These are phyloP conservation scores for Fusarium sp. DNA, from an alignment of 2,329 filamentous ascomycete species.

Conservation along the genomic window DNA sequence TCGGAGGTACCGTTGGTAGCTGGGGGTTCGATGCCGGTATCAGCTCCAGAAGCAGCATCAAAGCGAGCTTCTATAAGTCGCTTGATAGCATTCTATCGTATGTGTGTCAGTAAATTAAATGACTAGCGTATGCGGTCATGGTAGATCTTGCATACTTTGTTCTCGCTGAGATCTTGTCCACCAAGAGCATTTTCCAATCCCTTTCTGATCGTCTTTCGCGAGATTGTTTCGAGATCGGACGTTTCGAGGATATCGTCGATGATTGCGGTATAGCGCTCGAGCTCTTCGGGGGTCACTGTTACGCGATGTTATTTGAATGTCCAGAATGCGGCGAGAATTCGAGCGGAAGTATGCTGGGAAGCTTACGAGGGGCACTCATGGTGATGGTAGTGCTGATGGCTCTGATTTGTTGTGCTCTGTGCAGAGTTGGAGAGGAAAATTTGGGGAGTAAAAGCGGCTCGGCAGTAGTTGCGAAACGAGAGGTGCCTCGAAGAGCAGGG, in stretches of 20 bases:
- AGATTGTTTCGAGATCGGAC: conserved; percentile 71
- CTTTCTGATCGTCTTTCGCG: conserved; percentile 71
- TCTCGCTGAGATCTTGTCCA: conserved; percentile 67
- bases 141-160: conserved; percentile 61
- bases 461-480: conserved; percentile 23
- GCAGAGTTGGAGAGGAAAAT: conserved; percentile 22
- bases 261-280: conserved; percentile 65
- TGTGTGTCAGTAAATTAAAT: conserved; percentile 6
- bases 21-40: conserved; percentile 62
- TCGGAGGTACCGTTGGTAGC: conserved; percentile 51
- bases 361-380: conserved; percentile 47
- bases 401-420: conserved; percentile 3
- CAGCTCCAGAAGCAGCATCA: conserved; percentile 70
- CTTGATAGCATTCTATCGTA: conserved; percentile 71
- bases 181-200: conserved; percentile 66
- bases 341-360: conserved; percentile 14
- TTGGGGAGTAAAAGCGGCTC: conserved; percentile 14
- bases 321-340: conserved; percentile 1
- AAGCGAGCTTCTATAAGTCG: conserved; percentile 79
- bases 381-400: conserved; percentile 18
- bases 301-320: conserved; percentile 16
- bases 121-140: background rate
- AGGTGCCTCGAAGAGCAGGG: conserved; percentile 26
- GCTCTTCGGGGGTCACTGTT: conserved; percentile 64
- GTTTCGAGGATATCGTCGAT: conserved; percentile 70